Conservation (phyloP, 805 yeast genomes). For the Metschnikowia peoriensis region DNA sequence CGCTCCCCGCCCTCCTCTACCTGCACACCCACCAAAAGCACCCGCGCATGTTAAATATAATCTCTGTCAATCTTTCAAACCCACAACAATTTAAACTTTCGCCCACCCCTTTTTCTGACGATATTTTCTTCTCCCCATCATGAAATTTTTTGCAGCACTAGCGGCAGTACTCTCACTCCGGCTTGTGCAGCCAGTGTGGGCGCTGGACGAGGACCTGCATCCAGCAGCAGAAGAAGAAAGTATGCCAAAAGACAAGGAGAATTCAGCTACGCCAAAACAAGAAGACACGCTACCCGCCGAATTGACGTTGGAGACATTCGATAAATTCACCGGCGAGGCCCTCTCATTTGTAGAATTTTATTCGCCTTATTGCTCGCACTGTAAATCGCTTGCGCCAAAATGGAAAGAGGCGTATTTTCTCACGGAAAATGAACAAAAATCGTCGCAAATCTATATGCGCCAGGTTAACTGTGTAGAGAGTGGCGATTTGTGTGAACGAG, state of each 20-base stretch:
- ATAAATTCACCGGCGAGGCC: conserved; percentile 46
- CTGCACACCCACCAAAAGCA: no score
- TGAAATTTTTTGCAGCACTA: conserved; percentile 1
- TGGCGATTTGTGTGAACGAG: conserved; percentile 80
- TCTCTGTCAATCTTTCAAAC: no score
- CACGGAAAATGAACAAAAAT: conserved; percentile 44
- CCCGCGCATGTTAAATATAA: no score
- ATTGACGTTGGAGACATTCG: conserved; percentile 51
- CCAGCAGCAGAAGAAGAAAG: conserved; percentile 2
- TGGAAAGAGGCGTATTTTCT: conserved; percentile 69
- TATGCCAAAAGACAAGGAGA: neutral
- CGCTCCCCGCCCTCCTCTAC: no score
- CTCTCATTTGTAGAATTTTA: conserved; percentile 81
- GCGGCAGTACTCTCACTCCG: conserved; percentile 3
- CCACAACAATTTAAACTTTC: no score
- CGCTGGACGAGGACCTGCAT: neutral
- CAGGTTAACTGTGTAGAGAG: conserved; percentile 84
- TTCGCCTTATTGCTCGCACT: conserved; percentile 88
- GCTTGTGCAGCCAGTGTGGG: neutral
- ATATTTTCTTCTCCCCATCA: neutral
- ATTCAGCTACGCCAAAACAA: neutral
- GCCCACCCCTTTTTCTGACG: no score
- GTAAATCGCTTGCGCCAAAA: conserved; percentile 72
- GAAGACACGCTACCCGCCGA: conserved; percentile 44
- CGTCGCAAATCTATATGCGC: conserved; percentile 51